Evolutionary conservation across 805 yeast genomes (phyloP).

Genomic region (Sungouiella thailandica): DNA sequence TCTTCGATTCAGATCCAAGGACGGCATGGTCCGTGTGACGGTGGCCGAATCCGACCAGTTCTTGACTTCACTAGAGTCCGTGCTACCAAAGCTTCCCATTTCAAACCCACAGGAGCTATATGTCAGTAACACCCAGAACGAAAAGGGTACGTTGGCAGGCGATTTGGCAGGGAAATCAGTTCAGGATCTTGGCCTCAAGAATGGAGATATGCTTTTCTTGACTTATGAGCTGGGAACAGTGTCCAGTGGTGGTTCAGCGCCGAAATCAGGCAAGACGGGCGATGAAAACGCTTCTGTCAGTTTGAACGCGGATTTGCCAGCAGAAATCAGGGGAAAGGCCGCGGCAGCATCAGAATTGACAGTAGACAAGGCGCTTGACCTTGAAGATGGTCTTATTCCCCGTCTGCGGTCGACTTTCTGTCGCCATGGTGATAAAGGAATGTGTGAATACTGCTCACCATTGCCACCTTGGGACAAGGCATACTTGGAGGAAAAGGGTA

Average conservation of each 20-base stretch:
- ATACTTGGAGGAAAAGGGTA: slow-evolving; percentile 67
- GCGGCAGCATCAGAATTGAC: no score
- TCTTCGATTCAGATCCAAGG: slow-evolving; percentile 75
- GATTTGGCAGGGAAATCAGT: slow-evolving; percentile 34
- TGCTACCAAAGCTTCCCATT: slow-evolving; percentile 22
- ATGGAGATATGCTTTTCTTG: slow-evolving; percentile 55
- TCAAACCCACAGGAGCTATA: slow-evolving; percentile 20
- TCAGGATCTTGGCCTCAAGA: slow-evolving; percentile 44
- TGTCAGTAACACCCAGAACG: slow-evolving; percentile 44
- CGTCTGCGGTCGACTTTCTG: slow-evolving; percentile 64
- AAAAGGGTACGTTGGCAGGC: slow-evolving; percentile 36
- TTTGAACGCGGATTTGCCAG: slow-evolving; percentile 7
- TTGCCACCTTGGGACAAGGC: slow-evolving; percentile 89
- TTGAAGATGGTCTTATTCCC: slow-evolving; percentile 65
- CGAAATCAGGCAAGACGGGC: background rate
- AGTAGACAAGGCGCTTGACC: slow-evolving; percentile 64
- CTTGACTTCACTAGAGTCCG: slow-evolving; percentile 36
- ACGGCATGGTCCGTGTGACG: slow-evolving; percentile 72
- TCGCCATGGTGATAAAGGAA: slow-evolving; percentile 86
- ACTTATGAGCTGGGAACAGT: slow-evolving; percentile 22
- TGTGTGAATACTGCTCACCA: slow-evolving; percentile 97
- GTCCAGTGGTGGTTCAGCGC: no score
- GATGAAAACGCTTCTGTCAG: slow-evolving; percentile 5
- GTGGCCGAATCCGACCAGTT: slow-evolving; percentile 46
- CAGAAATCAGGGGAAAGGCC: no score